A percentile compares a stretch with the other conserved stretches of the same genome.
phyloP scores from a whole-genome alignment of 176 grass and related monocot species.

The Chloris gayana region DNA sequence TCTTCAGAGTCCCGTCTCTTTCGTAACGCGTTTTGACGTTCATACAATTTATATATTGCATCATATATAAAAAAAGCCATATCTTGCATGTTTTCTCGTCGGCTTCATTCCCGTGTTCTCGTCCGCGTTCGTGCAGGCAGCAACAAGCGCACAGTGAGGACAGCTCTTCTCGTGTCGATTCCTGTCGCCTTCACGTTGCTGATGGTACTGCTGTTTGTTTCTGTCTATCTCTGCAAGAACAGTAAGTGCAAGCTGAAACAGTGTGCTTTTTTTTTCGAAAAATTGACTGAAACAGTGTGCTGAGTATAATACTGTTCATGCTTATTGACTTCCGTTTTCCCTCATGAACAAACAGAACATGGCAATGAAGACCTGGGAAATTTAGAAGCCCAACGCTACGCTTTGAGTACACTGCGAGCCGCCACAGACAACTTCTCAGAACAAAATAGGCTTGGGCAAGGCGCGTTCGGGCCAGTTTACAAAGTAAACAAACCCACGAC shows the following conservation, averaged over 20 bases:
- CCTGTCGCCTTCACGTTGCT: slow-evolving; percentile 15
- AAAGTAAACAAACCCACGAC: too few relatives aligned
- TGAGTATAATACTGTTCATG: neutral
- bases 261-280: too few relatives aligned
- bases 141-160: slow-evolving; percentile 1
- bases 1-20: too few relatives aligned
- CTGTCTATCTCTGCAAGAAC: neutral
- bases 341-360: slow-evolving; percentile 14
- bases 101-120: too few relatives aligned
- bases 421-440: slow-evolving; percentile 63
- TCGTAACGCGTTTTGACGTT: too few relatives aligned
- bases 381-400: slow-evolving; percentile 27
- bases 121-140: neutral
- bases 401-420: slow-evolving; percentile 32
- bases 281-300: too few relatives aligned
- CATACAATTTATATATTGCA: too few relatives aligned
- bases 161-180: slow-evolving; percentile 32
- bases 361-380: slow-evolving; percentile 17
- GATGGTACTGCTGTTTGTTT: slow-evolving; percentile 28
- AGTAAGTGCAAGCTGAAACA: neutral
- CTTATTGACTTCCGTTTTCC: neutral
- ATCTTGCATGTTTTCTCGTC: too few relatives aligned
- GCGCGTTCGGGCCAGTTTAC: too few relatives aligned
- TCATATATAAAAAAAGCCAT: too few relatives aligned
- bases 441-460: slow-evolving; percentile 56